These are phyloP conservation scores for Gymnopilus dilepis DNA, from an alignment of 768 basidiomycete species.

Conservation along the genomic window DNA sequence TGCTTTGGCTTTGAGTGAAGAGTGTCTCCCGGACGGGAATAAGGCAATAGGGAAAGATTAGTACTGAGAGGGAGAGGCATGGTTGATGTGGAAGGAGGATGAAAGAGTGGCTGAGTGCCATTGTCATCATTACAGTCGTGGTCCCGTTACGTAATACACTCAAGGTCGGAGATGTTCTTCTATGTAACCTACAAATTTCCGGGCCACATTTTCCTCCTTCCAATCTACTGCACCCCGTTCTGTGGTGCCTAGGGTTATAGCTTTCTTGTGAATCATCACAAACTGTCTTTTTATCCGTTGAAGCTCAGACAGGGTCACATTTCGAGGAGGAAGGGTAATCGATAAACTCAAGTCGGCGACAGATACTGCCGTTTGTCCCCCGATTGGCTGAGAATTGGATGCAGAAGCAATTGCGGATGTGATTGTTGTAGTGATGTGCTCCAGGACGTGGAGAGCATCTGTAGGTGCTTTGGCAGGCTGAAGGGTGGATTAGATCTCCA, in stretches of 20 bases:
- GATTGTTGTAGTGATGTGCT: constrained; percentile 72
- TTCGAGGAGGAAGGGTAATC: constrained; percentile 70
- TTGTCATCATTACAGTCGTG: not conserved
- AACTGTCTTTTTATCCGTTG: constrained; percentile 93
- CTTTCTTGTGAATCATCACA: constrained; percentile 87
- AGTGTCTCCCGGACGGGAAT: constrained; percentile 58
- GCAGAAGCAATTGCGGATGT: constrained; percentile 73
- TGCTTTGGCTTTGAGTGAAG: constrained; percentile 67
- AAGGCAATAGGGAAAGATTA: constrained; percentile 62
- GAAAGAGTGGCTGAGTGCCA: constrained; percentile 8
- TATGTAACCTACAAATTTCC: constrained; percentile 73
- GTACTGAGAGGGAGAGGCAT: constrained; percentile 73
- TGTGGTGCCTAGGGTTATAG: constrained; percentile 80
- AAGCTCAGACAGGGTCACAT: constrained; percentile 83
- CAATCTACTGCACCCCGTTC: constrained; percentile 81
- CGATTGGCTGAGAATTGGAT: constrained; percentile 46
- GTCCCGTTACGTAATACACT: constrained; percentile 2
- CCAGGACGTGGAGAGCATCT: constrained; percentile 87
- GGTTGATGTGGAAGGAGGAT: constrained; percentile 21
- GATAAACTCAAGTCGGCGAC: constrained; percentile 48
- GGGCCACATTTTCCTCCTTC: constrained; percentile 71
- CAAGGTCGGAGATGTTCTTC: constrained; percentile 59
- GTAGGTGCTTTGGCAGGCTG: constrained; percentile 85
- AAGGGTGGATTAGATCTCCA: not conserved
- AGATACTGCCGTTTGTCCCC: constrained; percentile 56